A percentile compares a stretch with the other conserved stretches of the same genome.
phyloP scores from a whole-genome alignment of 2,329 filamentous ascomycete species.

The Aphanocladium album region DNA sequence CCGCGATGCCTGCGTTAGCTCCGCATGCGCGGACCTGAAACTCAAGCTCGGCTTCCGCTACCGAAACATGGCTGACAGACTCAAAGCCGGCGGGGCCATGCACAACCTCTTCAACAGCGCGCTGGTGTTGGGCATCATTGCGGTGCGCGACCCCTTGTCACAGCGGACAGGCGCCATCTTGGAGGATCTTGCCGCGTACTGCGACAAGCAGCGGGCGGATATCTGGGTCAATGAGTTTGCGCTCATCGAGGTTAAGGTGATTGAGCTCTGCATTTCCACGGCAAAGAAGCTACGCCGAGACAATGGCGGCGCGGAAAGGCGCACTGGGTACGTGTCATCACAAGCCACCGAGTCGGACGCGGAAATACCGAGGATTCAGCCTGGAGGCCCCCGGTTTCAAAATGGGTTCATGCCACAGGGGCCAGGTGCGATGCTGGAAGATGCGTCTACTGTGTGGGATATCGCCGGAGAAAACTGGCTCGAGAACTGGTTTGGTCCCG shows the following conservation, averaged over 20 bases:
- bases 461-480: neutral
- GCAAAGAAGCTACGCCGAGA: slow-evolving; percentile 14
- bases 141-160: slow-evolving; percentile 25
- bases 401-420: neutral
- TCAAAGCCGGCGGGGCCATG: slow-evolving; percentile 30
- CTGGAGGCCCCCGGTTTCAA: neutral
- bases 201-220: slow-evolving; percentile 35
- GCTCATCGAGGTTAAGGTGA: slow-evolving; percentile 36
- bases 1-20: slow-evolving; percentile 35
- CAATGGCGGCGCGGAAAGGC: neutral
- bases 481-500: slow-evolving; percentile 1
- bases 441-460: neutral
- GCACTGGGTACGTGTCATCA: neutral
- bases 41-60: slow-evolving; percentile 29
- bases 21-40: slow-evolving; percentile 35
- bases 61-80: slow-evolving; percentile 26
- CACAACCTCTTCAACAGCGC: slow-evolving; percentile 39
- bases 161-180: slow-evolving; percentile 14
- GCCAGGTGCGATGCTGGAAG: neutral
- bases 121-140: slow-evolving; percentile 29
- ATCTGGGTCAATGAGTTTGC: slow-evolving; percentile 37
- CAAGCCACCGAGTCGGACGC: neutral
- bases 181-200: slow-evolving; percentile 35
- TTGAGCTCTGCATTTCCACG: slow-evolving; percentile 34
- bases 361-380: neutral